Base-by-base conservation (phyloP, 2,329 filamentous ascomycete species). In the Fusarium guadeloupense region DNA sequence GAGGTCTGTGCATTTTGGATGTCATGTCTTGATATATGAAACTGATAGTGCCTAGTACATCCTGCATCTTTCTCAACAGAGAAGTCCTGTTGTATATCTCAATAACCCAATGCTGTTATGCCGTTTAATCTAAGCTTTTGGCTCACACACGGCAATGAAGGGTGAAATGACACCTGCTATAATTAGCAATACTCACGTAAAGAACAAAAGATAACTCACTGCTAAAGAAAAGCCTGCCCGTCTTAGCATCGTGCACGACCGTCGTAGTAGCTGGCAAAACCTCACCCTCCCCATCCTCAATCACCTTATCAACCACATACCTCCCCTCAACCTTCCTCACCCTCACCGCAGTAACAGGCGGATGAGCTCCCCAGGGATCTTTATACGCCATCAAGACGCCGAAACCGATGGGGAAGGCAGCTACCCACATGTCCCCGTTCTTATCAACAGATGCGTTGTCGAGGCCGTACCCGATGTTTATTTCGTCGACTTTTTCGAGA, bases 371-470 rank as follows among this genome's bases (percentile, higher is more conserved):
- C 2, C 50, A 60, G 0, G 68, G 68, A 10, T 70, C 62, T 2
- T 63, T n/a, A 3, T 58, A 54, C 0, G 54, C 66, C 0, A 61
- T 55, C 8, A 59, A 48, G 0, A 70, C 38, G 0, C 34, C 66
- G 9, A 66, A 3, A 0, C 59, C 61, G 0, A 44, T 17, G 0
- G 68, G 67, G 4, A 70, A 69, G 0, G 55, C 64, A 12, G 68
- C 55, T 1, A 50, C 28, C 39, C 58, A 70, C 3, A 70, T 23
- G 31, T 70, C 59, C 0, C 68, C 68, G 3, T 69, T 55, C 5
- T 54, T 30, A n/a, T 70, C 68, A 2, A 67, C 10, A 0, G 68
- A 70, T 13, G 67, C 19, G 19, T 70, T 70, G 6, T 70, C 68
- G 1, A 70, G n/a, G 3, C 48, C 28, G 3, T 59, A 70, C 1